These are phyloP conservation scores for Kluyveromyces dobzhanskii DNA, from an alignment of 805 yeast genomes.

Conservation along the genomic window DNA sequence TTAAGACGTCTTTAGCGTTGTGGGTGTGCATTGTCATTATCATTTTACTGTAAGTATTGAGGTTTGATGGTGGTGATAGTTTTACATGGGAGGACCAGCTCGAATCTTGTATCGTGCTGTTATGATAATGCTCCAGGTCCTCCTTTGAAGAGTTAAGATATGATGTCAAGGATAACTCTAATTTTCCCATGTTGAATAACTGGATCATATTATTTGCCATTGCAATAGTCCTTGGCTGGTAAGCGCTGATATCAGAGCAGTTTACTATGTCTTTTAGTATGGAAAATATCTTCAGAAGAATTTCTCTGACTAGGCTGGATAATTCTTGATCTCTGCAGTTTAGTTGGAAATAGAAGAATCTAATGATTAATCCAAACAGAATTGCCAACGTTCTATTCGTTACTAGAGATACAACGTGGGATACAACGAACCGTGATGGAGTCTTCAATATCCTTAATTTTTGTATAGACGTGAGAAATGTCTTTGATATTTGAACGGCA, in stretches of 20 bases:
- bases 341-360: slow-evolving; percentile 4
- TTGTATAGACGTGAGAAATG: not conserved
- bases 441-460: slow-evolving; percentile 1
- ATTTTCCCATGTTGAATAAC: not conserved
- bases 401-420: slow-evolving; percentile 4
- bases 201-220: slow-evolving; percentile 1
- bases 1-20: not conserved
- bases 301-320: not conserved
- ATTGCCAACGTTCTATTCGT: slow-evolving; percentile 4
- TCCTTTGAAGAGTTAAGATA: slow-evolving; percentile 1
- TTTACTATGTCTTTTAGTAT: not conserved
- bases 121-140: not conserved
- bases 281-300: not conserved
- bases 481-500: slow-evolving; percentile 2
- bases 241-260: not conserved
- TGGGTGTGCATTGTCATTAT: not conserved
- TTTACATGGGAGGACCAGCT: slow-evolving; percentile 1
- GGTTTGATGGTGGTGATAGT: slow-evolving; percentile 2
- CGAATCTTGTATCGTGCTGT: not conserved
- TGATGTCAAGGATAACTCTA: not conserved
- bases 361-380: slow-evolving; percentile 4
- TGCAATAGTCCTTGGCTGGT: not conserved
- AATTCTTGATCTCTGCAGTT: slow-evolving; percentile 1
- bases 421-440: slow-evolving; percentile 4
- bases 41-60: not conserved